phyloP scores from a whole-genome alignment of 192 early-diverging fungal species.

The Dissophora globulifera region DNA sequence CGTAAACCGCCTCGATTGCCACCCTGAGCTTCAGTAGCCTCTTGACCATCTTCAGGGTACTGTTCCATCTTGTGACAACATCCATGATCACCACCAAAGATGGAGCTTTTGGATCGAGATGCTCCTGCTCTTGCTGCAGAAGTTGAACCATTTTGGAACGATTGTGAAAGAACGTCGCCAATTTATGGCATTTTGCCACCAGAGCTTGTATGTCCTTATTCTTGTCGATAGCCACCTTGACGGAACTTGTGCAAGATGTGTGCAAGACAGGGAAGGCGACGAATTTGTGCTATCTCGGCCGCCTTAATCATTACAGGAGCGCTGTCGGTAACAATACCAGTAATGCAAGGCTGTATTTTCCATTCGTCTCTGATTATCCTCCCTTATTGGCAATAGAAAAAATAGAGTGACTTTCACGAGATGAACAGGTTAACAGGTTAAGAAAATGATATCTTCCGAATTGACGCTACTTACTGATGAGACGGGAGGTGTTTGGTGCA shows the following conservation, averaged over 20 bases:
- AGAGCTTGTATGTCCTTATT: neutral
- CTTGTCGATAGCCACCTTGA: neutral
- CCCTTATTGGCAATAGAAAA: neutral
- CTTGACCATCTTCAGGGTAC: constrained; percentile 1
- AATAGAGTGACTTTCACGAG: neutral
- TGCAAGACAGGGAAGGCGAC: constrained; percentile 8
- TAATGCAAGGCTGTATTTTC: neutral
- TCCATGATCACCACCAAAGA: constrained; percentile 1
- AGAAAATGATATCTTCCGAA: neutral
- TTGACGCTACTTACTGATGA: constrained; percentile 2
- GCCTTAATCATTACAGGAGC: constrained; percentile 18
- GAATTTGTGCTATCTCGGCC: neutral
- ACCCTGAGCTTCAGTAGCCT: neutral
- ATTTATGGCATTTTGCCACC: constrained; percentile 1
- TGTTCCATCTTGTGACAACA: constrained; percentile 24
- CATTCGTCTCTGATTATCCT: neutral
- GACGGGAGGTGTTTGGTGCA: neutral
- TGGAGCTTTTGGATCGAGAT: neutral
- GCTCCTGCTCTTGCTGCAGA: constrained; percentile 2
- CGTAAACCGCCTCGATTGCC: neutral
- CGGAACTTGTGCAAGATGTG: constrained; percentile 23
- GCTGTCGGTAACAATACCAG: constrained; percentile 6
- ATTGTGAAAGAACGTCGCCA: constrained; percentile 9
- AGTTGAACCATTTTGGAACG: constrained; percentile 17
- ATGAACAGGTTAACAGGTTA: neutral